These are phyloP conservation scores for Raphanus raphanistrum DNA, from an alignment of 345 rosid genomes.

Conservation along the genomic window DNA sequence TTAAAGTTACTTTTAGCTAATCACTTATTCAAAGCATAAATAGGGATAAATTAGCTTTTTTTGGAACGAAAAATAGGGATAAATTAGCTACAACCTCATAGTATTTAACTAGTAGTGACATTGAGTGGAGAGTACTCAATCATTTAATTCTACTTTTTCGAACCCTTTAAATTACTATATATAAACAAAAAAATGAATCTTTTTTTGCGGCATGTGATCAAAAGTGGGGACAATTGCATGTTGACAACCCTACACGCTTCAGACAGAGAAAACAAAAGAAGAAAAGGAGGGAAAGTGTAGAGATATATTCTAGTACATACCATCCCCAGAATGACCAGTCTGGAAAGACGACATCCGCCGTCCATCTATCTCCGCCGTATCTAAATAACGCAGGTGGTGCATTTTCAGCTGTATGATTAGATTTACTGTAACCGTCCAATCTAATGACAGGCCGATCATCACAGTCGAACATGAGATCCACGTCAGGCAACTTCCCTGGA, in stretches of 20 bases:
- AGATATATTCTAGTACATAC: constrained; percentile 34
- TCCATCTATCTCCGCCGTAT: constrained; percentile 44
- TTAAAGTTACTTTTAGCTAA: constrained; percentile 15
- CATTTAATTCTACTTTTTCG: not conserved
- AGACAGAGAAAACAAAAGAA: not conserved
- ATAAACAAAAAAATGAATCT: not conserved
- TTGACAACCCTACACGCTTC: constrained; percentile 35
- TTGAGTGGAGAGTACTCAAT: not conserved
- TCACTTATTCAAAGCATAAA: not conserved
- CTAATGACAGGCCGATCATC: constrained; percentile 52
- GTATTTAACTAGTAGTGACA: constrained; percentile 6
- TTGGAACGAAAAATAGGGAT: no score
- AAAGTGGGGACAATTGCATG: constrained; percentile 34
- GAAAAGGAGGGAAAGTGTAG: not conserved
- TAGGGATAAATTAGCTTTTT: not conserved
- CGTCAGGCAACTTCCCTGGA: constrained; percentile 64
- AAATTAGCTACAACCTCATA: not conserved
- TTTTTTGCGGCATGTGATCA: constrained; percentile 31
- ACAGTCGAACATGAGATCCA: constrained; percentile 76
- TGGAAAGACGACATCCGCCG: constrained; percentile 47
- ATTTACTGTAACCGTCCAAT: constrained; percentile 24
- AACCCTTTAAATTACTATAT: not conserved
- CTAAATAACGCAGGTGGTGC: constrained; percentile 53
- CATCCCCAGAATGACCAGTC: constrained; percentile 65
- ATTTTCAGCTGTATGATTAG: constrained; percentile 13